Evolutionary conservation across 2,329 filamentous ascomycete genomes (phyloP).

Genomic region (Trichoderma sp.): DNA sequence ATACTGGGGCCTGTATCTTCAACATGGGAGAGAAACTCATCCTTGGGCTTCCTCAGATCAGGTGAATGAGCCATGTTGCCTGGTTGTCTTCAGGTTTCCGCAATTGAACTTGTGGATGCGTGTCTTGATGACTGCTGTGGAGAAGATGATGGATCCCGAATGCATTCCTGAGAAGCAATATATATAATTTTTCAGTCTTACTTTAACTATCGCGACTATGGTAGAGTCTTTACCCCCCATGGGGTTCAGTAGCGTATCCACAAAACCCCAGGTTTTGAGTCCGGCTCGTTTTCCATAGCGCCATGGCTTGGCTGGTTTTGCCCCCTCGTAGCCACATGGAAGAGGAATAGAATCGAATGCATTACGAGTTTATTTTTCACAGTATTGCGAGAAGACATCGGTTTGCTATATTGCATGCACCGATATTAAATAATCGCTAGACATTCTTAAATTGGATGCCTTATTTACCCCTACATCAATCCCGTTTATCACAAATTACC

Average conservation of each 20-base stretch:
- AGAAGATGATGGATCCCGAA: background rate
- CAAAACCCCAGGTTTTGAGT: slow-evolving; percentile 4
- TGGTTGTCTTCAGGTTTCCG: too few relatives aligned
- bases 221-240: background rate
- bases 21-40: slow-evolving; percentile 26
- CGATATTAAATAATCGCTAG: too few relatives aligned
- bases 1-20: slow-evolving; percentile 26
- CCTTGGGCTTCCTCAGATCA: slow-evolving; percentile 23
- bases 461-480: background rate
- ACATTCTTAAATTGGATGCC: background rate
- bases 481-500: background rate
- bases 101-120: background rate
- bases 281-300: background rate
- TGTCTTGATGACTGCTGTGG: background rate
- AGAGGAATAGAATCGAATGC: background rate
- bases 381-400: background rate
- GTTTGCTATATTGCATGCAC: background rate
- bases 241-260: slow-evolving; percentile 8
- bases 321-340: slow-evolving; percentile 2
- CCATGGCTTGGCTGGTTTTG: background rate
- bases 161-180: background rate
- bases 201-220: background rate
- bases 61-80: slow-evolving; percentile 5
- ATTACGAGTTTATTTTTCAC: background rate
- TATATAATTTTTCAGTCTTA: background rate